Evolutionary conservation across 2,329 filamentous ascomycete species (phyloP).

Genomic region (Colletotrichum siamense): DNA sequence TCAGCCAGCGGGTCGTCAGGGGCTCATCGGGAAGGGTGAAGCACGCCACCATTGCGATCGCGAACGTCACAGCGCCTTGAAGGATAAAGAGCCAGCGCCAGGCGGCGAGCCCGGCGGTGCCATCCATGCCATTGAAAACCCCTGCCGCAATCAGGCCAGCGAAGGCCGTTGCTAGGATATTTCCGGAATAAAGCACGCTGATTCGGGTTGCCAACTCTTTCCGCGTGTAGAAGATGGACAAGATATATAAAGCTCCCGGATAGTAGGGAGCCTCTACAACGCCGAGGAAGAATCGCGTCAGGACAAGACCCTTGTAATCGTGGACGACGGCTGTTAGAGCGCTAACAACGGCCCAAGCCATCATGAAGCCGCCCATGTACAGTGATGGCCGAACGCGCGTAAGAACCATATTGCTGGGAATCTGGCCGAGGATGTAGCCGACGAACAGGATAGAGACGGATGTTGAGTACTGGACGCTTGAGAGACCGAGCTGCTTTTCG

Average conservation of each 20-base stretch:
- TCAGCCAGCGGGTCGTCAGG: conserved; percentile 40
- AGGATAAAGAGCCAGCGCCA: conserved; percentile 41
- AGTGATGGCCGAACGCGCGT: conserved; percentile 55
- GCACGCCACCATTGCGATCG: conserved; percentile 32
- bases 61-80: conserved; percentile 32
- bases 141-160: conserved; percentile 49
- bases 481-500: conserved; percentile 26
- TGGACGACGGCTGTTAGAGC: conserved; percentile 45
- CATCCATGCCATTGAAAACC: conserved; percentile 38
- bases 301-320: conserved; percentile 44
- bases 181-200: conserved; percentile 49
- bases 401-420: conserved; percentile 41
- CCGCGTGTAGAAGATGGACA: conserved; percentile 60
- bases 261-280: conserved; percentile 46
- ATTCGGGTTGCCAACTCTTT: conserved; percentile 49
- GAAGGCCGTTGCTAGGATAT: conserved; percentile 40
- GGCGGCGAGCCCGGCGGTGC: conserved; percentile 26
- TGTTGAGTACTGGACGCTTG: conserved; percentile 36
- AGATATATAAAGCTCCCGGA: conserved; percentile 40
- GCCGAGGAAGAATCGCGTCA: conserved; percentile 41
- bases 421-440: conserved; percentile 41
- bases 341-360: conserved; percentile 45
- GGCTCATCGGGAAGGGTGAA: conserved; percentile 43
- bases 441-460: conserved; percentile 40
- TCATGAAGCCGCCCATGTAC: conserved; percentile 49